Base-by-base conservation (phyloP, 2,329 filamentous ascomycete species). In the Pseudogymnoascus sp. region DNA sequence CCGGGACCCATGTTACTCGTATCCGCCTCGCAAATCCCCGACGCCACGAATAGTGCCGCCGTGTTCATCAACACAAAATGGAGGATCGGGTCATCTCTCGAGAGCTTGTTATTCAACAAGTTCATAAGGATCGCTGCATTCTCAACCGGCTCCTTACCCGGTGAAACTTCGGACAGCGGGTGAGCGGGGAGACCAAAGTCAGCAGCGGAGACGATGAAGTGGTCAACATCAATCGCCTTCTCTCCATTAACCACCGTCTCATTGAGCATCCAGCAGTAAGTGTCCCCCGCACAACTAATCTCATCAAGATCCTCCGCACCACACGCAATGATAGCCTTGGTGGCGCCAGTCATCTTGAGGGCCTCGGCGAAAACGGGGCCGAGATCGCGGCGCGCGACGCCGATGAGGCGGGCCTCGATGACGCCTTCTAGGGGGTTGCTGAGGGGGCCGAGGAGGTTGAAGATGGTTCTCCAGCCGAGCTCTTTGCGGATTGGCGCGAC, bases 1-100 rank as follows among this genome's bases (percentile, higher is more conserved):
- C 88, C 90, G 56, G 82, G 78, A 0, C 90, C 91, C 89, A 96
- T 91, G 72, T 85, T 78, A 73, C 90, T 96, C 31, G 81, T 82
- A 64, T 96, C 89, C 0, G 89, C 85, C 67, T 97, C 93, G 73
- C 92, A 96, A 36, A 96, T 81, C 2, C 95, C 95, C 1, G 91
- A 89, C 3, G 89, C 84, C 0, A 96, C 93, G 62, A 99, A 83
- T 61, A 99, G 78, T 1, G 92, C 91, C 0, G 93, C 93, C 1
- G 93, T 90, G 73, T 99, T 99, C 77, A 97, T 89, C 61, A 97
- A 82, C 18, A 99, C 91, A 72, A 99, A 99, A 73, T 96, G 89
- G 66, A 97, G 76, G 61, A 99, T 90, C 0, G 95, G 91, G 69
- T 96, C 86, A 69, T 96, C 85, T 10, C 83, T 82, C 0, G 86